These are phyloP conservation scores for Sordariomycetes sp. DNA, from an alignment of 2,329 filamentous ascomycete species.

Conservation along the genomic window DNA sequence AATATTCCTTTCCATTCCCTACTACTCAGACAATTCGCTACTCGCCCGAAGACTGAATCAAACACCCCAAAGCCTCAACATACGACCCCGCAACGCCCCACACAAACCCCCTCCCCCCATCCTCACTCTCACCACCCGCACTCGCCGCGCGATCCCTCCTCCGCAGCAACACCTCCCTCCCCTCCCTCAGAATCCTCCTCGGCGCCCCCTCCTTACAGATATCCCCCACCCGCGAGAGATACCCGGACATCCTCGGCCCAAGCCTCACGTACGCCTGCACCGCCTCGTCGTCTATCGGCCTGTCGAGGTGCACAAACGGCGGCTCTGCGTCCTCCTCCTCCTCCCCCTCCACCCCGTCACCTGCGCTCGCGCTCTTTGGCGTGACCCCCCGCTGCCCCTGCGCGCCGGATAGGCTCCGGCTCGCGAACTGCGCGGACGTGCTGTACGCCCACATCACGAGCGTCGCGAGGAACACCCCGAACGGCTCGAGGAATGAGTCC, in stretches of 20 bases:
- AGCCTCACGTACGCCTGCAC: conserved; percentile 41
- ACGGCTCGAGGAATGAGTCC: conserved; percentile 26
- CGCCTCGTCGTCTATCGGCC: conserved; percentile 43
- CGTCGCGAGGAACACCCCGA: conserved; percentile 24
- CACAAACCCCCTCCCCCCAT: neutral
- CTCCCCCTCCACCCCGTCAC: neutral
- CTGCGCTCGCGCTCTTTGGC: neutral
- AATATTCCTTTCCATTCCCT: neutral
- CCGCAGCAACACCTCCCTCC: conserved; percentile 3
- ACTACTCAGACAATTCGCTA: neutral
- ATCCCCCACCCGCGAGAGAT: conserved; percentile 39
- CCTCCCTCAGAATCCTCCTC: conserved; percentile 8
- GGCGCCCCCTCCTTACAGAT: conserved; percentile 17
- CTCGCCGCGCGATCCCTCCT: neutral
- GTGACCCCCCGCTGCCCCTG: neutral
- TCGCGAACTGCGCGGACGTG: conserved; percentile 2
- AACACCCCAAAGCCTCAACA: neutral
- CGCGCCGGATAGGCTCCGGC: neutral
- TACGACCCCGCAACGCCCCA: neutral
- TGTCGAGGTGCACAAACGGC: conserved; percentile 36
- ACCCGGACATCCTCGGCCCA: conserved; percentile 33
- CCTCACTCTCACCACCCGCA: neutral
- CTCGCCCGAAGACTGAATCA: neutral
- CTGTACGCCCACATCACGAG: conserved; percentile 28
- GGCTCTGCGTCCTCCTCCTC: conserved; percentile 12